Conservation (phyloP, 345 rosid species). For the Corchorus capsularis region DNA sequence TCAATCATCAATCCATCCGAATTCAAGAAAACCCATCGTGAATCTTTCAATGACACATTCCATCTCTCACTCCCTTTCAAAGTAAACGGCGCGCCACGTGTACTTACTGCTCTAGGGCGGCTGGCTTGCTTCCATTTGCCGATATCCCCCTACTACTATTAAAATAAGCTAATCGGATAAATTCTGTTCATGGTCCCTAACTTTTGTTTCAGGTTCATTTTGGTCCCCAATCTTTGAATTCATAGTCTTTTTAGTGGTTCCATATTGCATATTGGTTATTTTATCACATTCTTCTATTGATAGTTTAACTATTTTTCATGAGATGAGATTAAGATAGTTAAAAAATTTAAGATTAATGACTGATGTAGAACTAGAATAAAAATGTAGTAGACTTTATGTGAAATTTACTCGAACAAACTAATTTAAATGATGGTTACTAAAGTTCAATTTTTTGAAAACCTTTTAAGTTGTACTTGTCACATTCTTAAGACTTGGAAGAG, state of each 20-base stretch:
- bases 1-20: not conserved
- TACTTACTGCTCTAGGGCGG: not conserved
- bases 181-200: too few relatives aligned
- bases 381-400: too few relatives aligned
- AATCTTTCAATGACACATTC: not conserved
- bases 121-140: constrained; percentile 17
- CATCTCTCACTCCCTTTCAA: not conserved
- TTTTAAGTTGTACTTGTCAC: not conserved
- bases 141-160: not conserved
- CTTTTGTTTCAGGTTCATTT: too few relatives aligned
- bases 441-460: not conserved
- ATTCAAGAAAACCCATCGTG: constrained; percentile 6
- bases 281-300: too few relatives aligned
- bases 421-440: not conserved
- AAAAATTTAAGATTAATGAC: too few relatives aligned
- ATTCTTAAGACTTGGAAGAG: not conserved
- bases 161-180: not conserved
- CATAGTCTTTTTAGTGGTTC: too few relatives aligned
- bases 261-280: too few relatives aligned
- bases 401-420: not conserved
- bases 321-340: not conserved
- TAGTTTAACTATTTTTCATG: too few relatives aligned
- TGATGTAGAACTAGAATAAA: too few relatives aligned
- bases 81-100: constrained; percentile 16
- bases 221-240: too few relatives aligned